These are phyloP conservation scores for Tuber melanosporum DNA, from an alignment of 495 filamentous ascomycete genomes.

Conservation along the genomic window DNA sequence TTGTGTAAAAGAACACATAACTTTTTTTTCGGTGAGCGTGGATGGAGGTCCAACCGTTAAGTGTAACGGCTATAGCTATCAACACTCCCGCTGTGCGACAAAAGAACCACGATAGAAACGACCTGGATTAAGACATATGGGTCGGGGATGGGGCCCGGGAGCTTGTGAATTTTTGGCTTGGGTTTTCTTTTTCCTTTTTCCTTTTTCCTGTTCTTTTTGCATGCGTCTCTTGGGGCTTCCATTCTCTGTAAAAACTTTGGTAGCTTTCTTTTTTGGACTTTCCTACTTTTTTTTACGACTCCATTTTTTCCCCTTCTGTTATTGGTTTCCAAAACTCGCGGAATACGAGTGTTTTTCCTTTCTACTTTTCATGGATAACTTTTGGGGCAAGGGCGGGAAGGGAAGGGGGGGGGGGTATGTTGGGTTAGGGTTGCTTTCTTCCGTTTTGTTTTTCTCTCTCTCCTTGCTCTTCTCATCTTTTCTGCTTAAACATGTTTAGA, in stretches of 20 bases:
- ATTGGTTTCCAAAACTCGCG: neutral
- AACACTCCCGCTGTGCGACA: neutral
- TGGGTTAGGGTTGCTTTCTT: neutral
- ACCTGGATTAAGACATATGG: neutral
- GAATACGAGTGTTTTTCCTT: neutral
- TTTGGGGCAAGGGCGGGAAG: neutral
- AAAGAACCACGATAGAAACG: neutral
- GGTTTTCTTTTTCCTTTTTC: neutral
- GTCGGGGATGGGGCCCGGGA: neutral
- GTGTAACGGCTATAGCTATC: neutral
- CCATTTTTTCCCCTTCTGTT: neutral
- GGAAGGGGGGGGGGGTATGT: neutral
- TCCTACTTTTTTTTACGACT: neutral
- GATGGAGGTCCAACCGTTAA: neutral
- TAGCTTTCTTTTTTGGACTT: neutral
- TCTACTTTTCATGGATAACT: neutral
- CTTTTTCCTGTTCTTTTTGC: neutral
- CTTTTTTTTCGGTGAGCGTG: neutral
- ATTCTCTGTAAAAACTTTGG: conserved; percentile 3
- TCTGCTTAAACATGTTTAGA: neutral
- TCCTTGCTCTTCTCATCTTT: conserved; percentile 2
- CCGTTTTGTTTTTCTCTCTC: neutral
- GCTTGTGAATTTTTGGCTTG: neutral
- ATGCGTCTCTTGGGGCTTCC: neutral
- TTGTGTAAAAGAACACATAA: conserved; percentile 15